Evolutionary conservation across 225 moss, liverwort and hornwort species (phyloP).

Genomic region (Thuidium tamariscinum): DNA sequence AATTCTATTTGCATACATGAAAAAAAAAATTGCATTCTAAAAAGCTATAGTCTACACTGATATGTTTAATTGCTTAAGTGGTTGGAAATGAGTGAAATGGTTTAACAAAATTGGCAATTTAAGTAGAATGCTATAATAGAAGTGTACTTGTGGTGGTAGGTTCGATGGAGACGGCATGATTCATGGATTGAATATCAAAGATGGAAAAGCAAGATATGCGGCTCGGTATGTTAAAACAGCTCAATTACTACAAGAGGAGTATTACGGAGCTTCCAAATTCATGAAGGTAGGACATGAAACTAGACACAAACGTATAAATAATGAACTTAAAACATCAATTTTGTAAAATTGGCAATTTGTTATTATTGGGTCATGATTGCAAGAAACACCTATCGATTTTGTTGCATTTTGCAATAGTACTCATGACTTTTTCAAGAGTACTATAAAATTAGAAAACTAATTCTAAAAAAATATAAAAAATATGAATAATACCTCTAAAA

Average conservation of each 20-base stretch:
- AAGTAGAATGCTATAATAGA: background rate
- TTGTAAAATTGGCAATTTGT: fast-evolving
- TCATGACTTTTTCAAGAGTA: no score
- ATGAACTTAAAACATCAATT: background rate
- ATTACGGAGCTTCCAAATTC: background rate
- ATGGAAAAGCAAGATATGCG: constrained; percentile 40
- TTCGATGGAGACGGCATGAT: constrained; percentile 14
- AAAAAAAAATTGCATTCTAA: no score
- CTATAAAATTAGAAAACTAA: no score
- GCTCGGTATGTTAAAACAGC: constrained; percentile 40
- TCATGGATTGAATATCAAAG: constrained; percentile 37
- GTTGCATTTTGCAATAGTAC: no score
- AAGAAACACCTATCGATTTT: no score
- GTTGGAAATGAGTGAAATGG: no score
- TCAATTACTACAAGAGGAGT: constrained; percentile 33
- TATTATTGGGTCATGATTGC: no score
- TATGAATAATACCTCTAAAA: no score
- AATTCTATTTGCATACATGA: no score
- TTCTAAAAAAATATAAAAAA: no score
- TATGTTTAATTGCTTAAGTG: no score
- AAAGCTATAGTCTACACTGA: no score
- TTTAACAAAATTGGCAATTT: background rate
- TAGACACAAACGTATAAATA: background rate
- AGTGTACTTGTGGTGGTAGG: background rate
- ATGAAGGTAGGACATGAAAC: background rate